phyloP scores from a whole-genome alignment of 1,284 basidiomycete species.

The Tranzscheliella williamsii region DNA sequence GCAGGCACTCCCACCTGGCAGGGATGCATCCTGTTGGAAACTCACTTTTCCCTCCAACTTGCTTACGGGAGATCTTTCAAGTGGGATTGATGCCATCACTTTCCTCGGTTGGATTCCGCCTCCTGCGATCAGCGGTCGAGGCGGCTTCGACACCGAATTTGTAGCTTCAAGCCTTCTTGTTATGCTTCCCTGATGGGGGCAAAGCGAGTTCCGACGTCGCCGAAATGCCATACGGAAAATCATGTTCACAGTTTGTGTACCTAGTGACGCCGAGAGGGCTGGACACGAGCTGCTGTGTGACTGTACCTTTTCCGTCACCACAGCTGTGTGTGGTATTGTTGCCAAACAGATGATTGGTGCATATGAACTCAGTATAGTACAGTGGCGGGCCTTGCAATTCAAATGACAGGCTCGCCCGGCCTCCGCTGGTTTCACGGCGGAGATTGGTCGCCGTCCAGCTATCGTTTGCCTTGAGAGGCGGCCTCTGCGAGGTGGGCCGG shows the following conservation, averaged over 20 bases:
- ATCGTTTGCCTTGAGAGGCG: slow-evolving; percentile 35
- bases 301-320: neutral
- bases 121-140: no score
- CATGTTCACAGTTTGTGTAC: neutral
- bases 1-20: slow-evolving; percentile 35
- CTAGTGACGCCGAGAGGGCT: no score
- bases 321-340: neutral
- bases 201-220: neutral
- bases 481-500: slow-evolving; percentile 16
- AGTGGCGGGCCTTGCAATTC: no score
- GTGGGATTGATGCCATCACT: no score
- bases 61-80: neutral
- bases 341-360: neutral
- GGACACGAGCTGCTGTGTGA: neutral
- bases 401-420: no score
- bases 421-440: no score
- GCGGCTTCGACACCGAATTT: no score
- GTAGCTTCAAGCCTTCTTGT: neutral
- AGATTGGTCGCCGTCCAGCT: no score
- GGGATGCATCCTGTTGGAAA: slow-evolving; percentile 29
- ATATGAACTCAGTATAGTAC: no score
- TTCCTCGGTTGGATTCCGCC: no score
- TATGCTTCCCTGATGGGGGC: neutral
- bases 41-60: neutral
- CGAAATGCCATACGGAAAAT: neutral